Evolutionary conservation across 352 stramenopile species (phyloP).

Genomic region (Saprolegnia parasitica): DNA sequence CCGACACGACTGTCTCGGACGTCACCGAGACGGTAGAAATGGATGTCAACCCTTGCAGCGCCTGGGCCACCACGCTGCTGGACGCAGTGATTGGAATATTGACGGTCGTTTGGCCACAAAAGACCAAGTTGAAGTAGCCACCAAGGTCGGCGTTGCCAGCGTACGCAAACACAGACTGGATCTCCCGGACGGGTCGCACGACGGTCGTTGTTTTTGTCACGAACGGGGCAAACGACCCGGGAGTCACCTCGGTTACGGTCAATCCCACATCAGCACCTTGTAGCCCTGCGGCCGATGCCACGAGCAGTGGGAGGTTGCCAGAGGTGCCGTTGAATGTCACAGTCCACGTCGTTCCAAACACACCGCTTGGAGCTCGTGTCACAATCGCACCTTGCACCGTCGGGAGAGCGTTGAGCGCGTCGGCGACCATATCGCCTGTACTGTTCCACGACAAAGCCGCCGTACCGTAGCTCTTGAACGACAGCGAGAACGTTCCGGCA

Average conservation of each 20-base stretch:
- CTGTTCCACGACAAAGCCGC: slow-evolving; percentile 10
- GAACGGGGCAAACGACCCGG: slow-evolving; percentile 33
- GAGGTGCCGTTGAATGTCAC: slow-evolving; percentile 55
- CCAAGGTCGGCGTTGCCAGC: slow-evolving; percentile 51
- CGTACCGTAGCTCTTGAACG: slow-evolving; percentile 25
- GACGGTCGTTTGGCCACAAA: slow-evolving; percentile 58
- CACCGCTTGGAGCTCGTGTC: neutral
- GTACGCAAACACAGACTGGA: slow-evolving; percentile 73
- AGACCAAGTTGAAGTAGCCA: slow-evolving; percentile 49
- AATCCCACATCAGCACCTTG: slow-evolving; percentile 34
- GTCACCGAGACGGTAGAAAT: slow-evolving; percentile 50
- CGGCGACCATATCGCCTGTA: slow-evolving; percentile 5
- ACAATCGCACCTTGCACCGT: slow-evolving; percentile 17
- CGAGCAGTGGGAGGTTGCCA: slow-evolving; percentile 47
- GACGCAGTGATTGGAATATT: slow-evolving; percentile 43
- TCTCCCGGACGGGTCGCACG: slow-evolving; percentile 38
- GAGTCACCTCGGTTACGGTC: slow-evolving; percentile 39
- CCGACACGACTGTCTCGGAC: slow-evolving; percentile 33
- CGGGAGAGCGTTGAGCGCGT: slow-evolving; percentile 20
- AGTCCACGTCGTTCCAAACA: slow-evolving; percentile 65
- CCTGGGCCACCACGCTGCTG: slow-evolving; percentile 40
- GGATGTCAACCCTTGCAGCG: slow-evolving; percentile 63
- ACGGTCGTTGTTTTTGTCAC: slow-evolving; percentile 32
- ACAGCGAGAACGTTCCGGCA: slow-evolving; percentile 38
- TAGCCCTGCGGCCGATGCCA: slow-evolving; percentile 10